Percentiles rank a stretch among this genome's conserved stretches.
Conservation (phyloP, 148 eudicot species). For the Rhododendron kiyosumense region DNA sequence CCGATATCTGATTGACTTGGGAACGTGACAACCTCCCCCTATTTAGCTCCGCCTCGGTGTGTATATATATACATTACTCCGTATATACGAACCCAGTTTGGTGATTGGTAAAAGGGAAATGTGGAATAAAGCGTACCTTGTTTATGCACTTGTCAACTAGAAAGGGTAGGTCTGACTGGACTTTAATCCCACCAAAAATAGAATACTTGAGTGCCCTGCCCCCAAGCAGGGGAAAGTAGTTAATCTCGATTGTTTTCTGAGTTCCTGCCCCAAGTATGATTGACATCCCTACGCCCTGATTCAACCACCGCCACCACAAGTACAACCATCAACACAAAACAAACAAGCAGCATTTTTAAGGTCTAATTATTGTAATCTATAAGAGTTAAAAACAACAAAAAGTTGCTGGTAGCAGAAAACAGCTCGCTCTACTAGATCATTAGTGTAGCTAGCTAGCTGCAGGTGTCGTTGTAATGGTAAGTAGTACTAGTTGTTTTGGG, state of each 20-base stretch:
- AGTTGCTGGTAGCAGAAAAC: background rate
- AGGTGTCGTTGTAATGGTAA: no score
- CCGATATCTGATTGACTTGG: no score
- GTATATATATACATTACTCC: no score
- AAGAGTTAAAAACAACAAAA: background rate
- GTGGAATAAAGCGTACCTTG: conserved; percentile 25
- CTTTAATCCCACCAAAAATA: conserved; percentile 38
- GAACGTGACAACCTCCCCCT: no score
- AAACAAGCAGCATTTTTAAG: background rate
- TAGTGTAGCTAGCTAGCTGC: no score
- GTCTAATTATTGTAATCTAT: background rate
- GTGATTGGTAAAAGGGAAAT: background rate
- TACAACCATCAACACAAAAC: no score
- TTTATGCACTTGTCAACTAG: conserved; percentile 32
- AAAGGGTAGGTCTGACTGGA: conserved; percentile 38
- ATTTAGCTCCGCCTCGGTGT: no score
- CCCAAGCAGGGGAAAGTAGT: conserved; percentile 14
- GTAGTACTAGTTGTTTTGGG: background rate
- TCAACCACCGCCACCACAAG: no score
- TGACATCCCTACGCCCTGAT: conserved; percentile 39
- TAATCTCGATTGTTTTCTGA: conserved; percentile 10
- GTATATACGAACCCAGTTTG: background rate
- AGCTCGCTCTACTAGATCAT: no score
- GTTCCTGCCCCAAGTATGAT: conserved; percentile 32
- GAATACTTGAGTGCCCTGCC: conserved; percentile 34